A percentile compares a stretch with the other conserved stretches of the same genome.
Conservation (phyloP, 2,329 filamentous ascomycete species). For the Podosphaera fusca region DNA sequence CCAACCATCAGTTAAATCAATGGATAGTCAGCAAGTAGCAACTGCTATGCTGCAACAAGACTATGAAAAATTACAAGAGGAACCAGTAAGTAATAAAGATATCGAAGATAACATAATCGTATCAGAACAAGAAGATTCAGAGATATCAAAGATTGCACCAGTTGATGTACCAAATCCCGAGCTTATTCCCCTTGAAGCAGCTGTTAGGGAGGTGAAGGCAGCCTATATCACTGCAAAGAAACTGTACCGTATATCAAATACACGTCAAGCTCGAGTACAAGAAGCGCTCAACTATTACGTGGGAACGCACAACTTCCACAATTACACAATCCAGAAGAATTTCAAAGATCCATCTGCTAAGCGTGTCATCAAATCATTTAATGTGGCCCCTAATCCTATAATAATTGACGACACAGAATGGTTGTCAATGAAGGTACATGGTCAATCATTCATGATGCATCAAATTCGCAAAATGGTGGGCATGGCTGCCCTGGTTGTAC, state of each 20-base stretch:
- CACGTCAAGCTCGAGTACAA: constrained; percentile 54
- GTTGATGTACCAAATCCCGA: constrained; percentile 3
- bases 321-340: constrained; percentile 85
- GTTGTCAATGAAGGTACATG: constrained; percentile 87
- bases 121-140: not conserved
- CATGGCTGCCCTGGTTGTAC: constrained; percentile 64
- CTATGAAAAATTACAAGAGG: not conserved
- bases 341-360: constrained; percentile 64
- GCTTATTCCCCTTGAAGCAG: constrained; percentile 33
- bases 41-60: not conserved
- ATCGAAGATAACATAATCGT: not conserved
- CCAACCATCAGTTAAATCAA: not conserved
- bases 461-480: constrained; percentile 99
- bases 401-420: constrained; percentile 84
- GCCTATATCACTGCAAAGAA: constrained; percentile 68
- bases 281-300: constrained; percentile 50
- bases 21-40: not conserved
- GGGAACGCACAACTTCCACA: constrained; percentile 84
- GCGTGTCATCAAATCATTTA: constrained; percentile 80
- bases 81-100: not conserved
- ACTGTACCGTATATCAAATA: constrained; percentile 54
- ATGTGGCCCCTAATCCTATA: constrained; percentile 51
- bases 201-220: constrained; percentile 51
- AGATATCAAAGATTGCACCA: not conserved
- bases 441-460: constrained; percentile 99